Percentiles rank a stretch among this genome's conserved stretches.
Conservation (phyloP, 2,329 filamentous ascomycete species). For the Elsinoe arachidis region DNA sequence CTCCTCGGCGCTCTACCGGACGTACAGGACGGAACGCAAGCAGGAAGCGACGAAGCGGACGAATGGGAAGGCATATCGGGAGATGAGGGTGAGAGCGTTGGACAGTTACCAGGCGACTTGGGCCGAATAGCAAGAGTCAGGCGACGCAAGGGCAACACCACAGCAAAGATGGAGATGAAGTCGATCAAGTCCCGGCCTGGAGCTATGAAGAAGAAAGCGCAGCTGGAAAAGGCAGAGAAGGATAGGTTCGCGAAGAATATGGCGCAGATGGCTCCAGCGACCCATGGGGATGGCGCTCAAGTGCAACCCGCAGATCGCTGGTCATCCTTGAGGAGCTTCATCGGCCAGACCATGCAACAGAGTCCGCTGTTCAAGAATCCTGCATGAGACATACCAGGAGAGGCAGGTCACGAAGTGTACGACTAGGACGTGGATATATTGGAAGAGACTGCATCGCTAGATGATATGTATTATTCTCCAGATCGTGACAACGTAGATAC, state of each 20-base stretch:
- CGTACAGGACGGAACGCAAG: constrained; percentile 32
- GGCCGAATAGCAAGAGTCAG: constrained; percentile 14
- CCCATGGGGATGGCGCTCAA: constrained; percentile 19
- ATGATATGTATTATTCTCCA: not conserved
- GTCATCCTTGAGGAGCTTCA: constrained; percentile 74
- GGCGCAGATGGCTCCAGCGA: constrained; percentile 53
- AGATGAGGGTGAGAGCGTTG: constrained; percentile 20
- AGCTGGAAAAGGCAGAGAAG: constrained; percentile 69
- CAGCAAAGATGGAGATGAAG: constrained; percentile 62
- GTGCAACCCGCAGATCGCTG: constrained; percentile 51
- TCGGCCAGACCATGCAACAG: constrained; percentile 80
- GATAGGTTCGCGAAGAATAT: constrained; percentile 77
- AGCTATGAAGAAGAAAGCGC: constrained; percentile 74
- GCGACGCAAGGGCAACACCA: constrained; percentile 26
- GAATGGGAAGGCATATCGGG: constrained; percentile 29
- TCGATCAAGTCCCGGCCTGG: constrained; percentile 68
- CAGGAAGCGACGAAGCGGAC: constrained; percentile 36
- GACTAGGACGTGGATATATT: not conserved
- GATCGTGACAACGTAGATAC: constrained; percentile 6
- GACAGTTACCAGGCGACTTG: not conserved
- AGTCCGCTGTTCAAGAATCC: constrained; percentile 58
- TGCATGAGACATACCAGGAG: not conserved
- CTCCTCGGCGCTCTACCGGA: constrained; percentile 75
- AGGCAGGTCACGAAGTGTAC: not conserved
- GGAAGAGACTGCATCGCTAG: not conserved